These are phyloP conservation scores for Chaetomium olivaceum DNA, from an alignment of 2,329 filamentous ascomycete genomes.

Conservation along the genomic window DNA sequence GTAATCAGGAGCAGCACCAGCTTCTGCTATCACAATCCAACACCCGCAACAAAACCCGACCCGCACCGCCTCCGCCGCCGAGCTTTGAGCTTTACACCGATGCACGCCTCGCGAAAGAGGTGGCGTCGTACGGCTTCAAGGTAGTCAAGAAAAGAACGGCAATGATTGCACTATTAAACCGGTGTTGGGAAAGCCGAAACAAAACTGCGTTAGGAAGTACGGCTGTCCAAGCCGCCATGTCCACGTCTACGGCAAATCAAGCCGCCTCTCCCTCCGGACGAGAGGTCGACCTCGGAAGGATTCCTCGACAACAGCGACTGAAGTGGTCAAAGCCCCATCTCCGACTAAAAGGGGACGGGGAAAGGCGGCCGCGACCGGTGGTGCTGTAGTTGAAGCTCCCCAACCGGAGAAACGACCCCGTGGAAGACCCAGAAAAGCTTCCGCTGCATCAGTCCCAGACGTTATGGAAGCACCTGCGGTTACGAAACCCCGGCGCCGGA, in stretches of 20 bases:
- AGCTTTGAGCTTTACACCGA: conserved; percentile 64
- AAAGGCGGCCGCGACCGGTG: not conserved
- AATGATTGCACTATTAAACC: conserved; percentile 69
- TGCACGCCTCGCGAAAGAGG: conserved; percentile 60
- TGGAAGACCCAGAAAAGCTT: conserved; percentile 40
- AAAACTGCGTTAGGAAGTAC: conserved; percentile 21
- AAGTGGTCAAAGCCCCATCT: not conserved
- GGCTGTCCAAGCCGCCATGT: conserved; percentile 20
- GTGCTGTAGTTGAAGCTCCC: not conserved
- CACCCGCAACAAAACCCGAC: conserved; percentile 14
- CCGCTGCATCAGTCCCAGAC: conserved; percentile 14
- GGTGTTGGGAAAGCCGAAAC: conserved; percentile 68
- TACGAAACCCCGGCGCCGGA: not conserved
- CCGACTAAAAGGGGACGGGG: not conserved
- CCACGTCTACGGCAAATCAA: conserved; percentile 25
- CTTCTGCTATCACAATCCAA: conserved; percentile 32
- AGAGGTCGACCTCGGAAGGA: conserved; percentile 41
- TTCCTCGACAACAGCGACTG: conserved; percentile 20
- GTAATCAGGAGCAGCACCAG: conserved; percentile 37
- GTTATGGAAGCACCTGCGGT: not conserved
- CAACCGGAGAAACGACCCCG: conserved; percentile 30
- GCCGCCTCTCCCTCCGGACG: conserved; percentile 13
- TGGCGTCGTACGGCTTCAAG: conserved; percentile 71
- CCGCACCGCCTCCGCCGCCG: conserved; percentile 42
- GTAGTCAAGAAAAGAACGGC: conserved; percentile 65